Evolutionary conservation across 257 asterid genomes (phyloP).

Genomic region (Solanum bukasovii): DNA sequence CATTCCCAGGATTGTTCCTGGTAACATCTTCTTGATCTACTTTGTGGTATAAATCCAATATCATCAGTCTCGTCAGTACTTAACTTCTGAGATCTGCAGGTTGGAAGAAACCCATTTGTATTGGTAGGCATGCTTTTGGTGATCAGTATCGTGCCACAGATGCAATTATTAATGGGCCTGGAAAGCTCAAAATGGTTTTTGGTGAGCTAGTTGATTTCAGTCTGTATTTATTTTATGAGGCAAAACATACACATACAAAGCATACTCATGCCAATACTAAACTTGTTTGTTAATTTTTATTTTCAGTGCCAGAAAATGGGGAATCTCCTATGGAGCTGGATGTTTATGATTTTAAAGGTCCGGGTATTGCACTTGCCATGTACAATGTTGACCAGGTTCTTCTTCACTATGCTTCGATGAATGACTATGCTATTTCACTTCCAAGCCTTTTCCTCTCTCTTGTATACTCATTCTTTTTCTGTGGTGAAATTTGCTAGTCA

Average conservation of each 20-base stretch:
- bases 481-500: conserved; percentile 40
- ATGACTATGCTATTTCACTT: not conserved
- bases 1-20: conserved; percentile 75
- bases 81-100: conserved; percentile 35
- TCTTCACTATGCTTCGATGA: not conserved
- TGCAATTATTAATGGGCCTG: conserved; percentile 59
- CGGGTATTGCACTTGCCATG: conserved; percentile 93
- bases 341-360: conserved; percentile 67
- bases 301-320: conserved; percentile 68
- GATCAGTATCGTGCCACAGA: conserved; percentile 94
- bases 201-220: conserved; percentile 33
- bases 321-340: conserved; percentile 48
- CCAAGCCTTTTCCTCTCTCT: not conserved
- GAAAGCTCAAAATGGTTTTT: conserved; percentile 84
- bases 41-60: conserved; percentile 7
- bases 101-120: conserved; percentile 91
- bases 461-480: not conserved
- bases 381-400: conserved; percentile 75
- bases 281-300: not conserved
- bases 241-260: not conserved
- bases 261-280: not conserved
- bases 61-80: not conserved
- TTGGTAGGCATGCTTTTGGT: conserved; percentile 94
- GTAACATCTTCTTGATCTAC: conserved; percentile 27
- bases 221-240: not conserved